Conservation (phyloP, 371 early-diverging fungal species). For the Phascolomyces articulosus region DNA sequence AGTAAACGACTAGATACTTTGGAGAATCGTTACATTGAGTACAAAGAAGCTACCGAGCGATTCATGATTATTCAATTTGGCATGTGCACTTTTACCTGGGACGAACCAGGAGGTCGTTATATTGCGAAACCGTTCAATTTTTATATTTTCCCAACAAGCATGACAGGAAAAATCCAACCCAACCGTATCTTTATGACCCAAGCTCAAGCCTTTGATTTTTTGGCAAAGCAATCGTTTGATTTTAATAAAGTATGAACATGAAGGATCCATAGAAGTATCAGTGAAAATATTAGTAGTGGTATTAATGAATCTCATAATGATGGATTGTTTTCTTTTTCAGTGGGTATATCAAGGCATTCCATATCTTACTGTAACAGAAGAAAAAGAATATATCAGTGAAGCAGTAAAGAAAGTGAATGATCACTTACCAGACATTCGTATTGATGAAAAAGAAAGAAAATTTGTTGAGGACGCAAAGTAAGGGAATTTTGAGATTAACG, state of each 20-base stretch:
- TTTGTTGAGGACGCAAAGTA: slow-evolving; percentile 60
- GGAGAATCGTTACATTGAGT: slow-evolving; percentile 70
- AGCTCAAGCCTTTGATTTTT: slow-evolving; percentile 79
- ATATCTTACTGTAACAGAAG: slow-evolving; percentile 71
- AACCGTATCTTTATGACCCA: slow-evolving; percentile 70
- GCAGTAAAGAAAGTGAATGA: slow-evolving; percentile 43
- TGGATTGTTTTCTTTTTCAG: slow-evolving; percentile 6
- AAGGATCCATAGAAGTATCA: no score
- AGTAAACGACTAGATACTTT: slow-evolving; percentile 50
- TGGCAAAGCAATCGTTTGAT: slow-evolving; percentile 77
- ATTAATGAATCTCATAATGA: no score
- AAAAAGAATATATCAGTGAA: slow-evolving; percentile 51
- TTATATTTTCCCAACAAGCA: slow-evolving; percentile 80
- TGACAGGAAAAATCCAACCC: slow-evolving; percentile 59
- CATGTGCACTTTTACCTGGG: slow-evolving; percentile 77
- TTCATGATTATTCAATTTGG: slow-evolving; percentile 83
- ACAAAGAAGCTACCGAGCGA: slow-evolving; percentile 55
- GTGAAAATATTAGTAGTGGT: no score
- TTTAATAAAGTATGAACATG: slow-evolving; percentile 67
- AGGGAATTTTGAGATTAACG: no score
- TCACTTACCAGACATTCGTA: slow-evolving; percentile 61
- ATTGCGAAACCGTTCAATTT: slow-evolving; percentile 87
- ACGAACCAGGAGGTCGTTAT: slow-evolving; percentile 60
- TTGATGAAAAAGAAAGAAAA: slow-evolving; percentile 60
- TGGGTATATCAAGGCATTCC: slow-evolving; percentile 79